Base-by-base conservation (phyloP, 163 green algal genomes). In the Chlorella variabilis region DNA sequence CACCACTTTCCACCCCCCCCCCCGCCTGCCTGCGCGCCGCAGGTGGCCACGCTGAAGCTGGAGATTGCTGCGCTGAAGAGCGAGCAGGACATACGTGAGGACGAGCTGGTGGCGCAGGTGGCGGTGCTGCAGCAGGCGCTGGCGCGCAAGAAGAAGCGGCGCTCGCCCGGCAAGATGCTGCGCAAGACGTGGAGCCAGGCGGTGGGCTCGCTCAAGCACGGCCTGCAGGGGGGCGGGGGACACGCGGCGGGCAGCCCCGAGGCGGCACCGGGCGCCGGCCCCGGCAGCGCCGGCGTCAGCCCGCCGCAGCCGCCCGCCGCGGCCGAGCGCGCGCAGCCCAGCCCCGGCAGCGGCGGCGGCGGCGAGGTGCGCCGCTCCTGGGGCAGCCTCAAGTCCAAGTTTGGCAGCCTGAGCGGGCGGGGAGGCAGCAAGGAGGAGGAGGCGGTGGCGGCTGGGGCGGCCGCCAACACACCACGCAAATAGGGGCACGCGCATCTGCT, bases 101-200 rank as follows among this genome's bases (percentile, higher is more conserved):
- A 70, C 48, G 77, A 76, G 48, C 80, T 78, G 75, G 36, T 70
- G 42, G 59, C 23, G 27, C 63, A 87, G 80, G 80, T 86, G 56
- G 49, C 65, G 2, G 20, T 41, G 45, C 74, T 87, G 61, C 77
- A 82, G 45, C 38, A 38, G 27, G 25, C 81, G 61, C 62, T 81
- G 71, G 70, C 41, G 13, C 59, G 70, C 23, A 82, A 76, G 71
- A 74, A 75, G 68, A 85, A 70, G 73, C 48, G 49, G 48, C 70
- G 70, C 7, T 66, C 51, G 33, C 42, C 71, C 6, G 45, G 31
- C 42, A 84, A 75, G 51, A 81, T 65, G 41, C 48, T 87, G 18
- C 77, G 85, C 58, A 84, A 85, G 39, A 67, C 27, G 25, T 8
- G 71, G 25, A 39, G n/a, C 31, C 29, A 51, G 15, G 65, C 36